These are phyloP conservation scores for Bimuria novae-zelandiae DNA, from an alignment of 2,329 filamentous ascomycete genomes.

Conservation along the genomic window DNA sequence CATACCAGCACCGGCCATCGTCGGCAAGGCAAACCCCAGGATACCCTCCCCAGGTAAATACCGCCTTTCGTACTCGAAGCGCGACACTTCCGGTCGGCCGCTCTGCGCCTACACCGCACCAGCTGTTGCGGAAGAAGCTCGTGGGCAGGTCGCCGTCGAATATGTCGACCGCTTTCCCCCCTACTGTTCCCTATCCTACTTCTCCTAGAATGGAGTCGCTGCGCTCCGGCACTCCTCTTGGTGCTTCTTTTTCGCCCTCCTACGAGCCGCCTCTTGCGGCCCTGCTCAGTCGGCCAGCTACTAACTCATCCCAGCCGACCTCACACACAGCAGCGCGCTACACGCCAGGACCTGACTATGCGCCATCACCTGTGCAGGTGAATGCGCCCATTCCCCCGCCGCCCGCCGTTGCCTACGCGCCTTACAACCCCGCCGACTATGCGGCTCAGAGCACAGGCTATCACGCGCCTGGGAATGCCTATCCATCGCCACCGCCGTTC, in stretches of 20 bases:
- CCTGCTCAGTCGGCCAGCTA: constrained; percentile 33
- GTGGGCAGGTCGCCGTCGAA: constrained; percentile 27
- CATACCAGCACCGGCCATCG: constrained; percentile 28
- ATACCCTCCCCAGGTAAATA: constrained; percentile 46
- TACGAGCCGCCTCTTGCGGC: constrained; percentile 44
- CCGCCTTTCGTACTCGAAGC: constrained; percentile 34
- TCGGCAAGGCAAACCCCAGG: constrained; percentile 33
- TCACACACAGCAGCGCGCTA: constrained; percentile 36
- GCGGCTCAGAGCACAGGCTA: constrained; percentile 23
- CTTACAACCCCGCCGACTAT: constrained; percentile 41
- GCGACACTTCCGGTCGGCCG: constrained; percentile 30
- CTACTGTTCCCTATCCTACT: constrained; percentile 21
- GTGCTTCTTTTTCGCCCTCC: constrained; percentile 38
- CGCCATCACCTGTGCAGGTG: constrained; percentile 31
- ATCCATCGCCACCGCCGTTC: constrained; percentile 41
- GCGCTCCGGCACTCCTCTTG: constrained; percentile 36
- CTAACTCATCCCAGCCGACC: constrained; percentile 40
- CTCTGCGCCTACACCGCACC: constrained; percentile 25
- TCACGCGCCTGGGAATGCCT: constrained; percentile 23
- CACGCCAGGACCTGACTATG: constrained; percentile 38
- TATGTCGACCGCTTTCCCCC: constrained; percentile 20
- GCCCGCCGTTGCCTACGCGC: constrained; percentile 29
- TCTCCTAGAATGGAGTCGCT: constrained; percentile 24
- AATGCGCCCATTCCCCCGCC: constrained; percentile 29
- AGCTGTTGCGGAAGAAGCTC: constrained; percentile 27